These are phyloP conservation scores for Coffea humblotiana DNA, from an alignment of 305 asterid genomes.

Conservation along the genomic window DNA sequence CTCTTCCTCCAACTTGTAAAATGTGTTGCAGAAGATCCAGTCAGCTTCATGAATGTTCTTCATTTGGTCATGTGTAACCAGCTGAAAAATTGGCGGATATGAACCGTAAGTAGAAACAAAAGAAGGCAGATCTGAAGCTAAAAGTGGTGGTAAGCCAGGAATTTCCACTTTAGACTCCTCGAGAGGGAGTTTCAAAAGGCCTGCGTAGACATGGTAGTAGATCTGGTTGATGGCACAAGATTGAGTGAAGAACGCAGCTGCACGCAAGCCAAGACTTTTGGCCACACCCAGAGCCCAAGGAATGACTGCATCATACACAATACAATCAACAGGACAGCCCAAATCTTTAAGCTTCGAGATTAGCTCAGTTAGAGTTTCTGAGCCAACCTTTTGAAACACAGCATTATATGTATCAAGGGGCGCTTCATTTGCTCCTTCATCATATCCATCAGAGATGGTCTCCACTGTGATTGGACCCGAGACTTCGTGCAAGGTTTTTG, in stretches of 20 bases:
- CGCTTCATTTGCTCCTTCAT: no score
- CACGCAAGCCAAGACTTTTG: constrained; percentile 18
- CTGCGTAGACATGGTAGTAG: constrained; percentile 17
- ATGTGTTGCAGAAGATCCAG: no score
- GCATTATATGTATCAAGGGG: no score
- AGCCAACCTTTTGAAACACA: constrained; percentile 11
- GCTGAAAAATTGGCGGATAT: no score
- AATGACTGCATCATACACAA: constrained; percentile 42
- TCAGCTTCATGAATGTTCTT: no score
- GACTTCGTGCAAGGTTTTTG: no score
- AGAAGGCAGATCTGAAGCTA: neutral
- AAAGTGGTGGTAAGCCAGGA: constrained; percentile 44
- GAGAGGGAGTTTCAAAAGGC: constrained; percentile 13
- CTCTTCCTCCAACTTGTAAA: no score
- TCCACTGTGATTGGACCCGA: no score
- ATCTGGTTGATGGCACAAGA: constrained; percentile 35
- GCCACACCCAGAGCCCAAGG: constrained; percentile 46
- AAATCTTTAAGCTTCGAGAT: constrained; percentile 15
- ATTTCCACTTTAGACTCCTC: constrained; percentile 11
- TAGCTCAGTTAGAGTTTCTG: constrained; percentile 21
- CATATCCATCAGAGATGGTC: no score
- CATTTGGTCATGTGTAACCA: no score
- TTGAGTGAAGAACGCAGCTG: constrained; percentile 52
- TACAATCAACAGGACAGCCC: constrained; percentile 40
- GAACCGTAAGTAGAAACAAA: neutral